Conservation (phyloP, 129 eudicot species). For the Kitagawia praeruptora region DNA sequence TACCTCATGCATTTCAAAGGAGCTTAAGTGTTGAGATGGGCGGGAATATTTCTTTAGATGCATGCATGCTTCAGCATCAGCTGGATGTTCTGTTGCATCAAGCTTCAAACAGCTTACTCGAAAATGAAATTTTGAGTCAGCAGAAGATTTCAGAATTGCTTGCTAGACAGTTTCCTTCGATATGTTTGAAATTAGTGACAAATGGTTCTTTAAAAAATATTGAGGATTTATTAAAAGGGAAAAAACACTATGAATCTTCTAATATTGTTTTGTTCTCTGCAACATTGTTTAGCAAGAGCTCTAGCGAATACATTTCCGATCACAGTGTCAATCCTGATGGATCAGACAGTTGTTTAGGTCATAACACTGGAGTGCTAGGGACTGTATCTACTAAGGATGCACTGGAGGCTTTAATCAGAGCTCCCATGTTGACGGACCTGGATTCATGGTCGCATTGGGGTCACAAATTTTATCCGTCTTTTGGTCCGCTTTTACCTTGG, state of each 20-base stretch:
- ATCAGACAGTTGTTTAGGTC: background rate
- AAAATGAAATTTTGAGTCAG: conserved; percentile 39
- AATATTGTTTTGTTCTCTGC: conserved; percentile 56
- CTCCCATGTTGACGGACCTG: conserved; percentile 77
- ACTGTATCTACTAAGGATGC: conserved; percentile 50
- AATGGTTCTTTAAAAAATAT: conserved; percentile 23
- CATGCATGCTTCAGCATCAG: conserved; percentile 50
- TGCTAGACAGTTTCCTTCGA: conserved; percentile 59
- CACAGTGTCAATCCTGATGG: conserved; percentile 18
- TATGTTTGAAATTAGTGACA: conserved; percentile 40
- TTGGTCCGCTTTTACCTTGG: conserved; percentile 83
- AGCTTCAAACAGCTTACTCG: conserved; percentile 47
- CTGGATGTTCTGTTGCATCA: conserved; percentile 55
- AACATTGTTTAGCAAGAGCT: conserved; percentile 28
- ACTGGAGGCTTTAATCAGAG: conserved; percentile 46
- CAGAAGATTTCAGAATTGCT: conserved; percentile 49
- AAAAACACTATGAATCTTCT: conserved; percentile 24
- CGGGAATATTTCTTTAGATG: conserved; percentile 42
- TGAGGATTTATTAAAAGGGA: conserved; percentile 18
- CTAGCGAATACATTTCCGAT: background rate
- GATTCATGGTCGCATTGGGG: conserved; percentile 78
- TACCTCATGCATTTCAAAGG: conserved; percentile 43
- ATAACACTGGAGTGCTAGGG: conserved; percentile 20
- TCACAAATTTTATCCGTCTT: conserved; percentile 60
- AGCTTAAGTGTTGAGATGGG: conserved; percentile 24